A percentile compares a stretch with the other conserved stretches of the same genome.
Evolutionary conservation across 2,329 filamentous ascomycete species (phyloP).

Genomic region (Cryphonectria nitschkei): DNA sequence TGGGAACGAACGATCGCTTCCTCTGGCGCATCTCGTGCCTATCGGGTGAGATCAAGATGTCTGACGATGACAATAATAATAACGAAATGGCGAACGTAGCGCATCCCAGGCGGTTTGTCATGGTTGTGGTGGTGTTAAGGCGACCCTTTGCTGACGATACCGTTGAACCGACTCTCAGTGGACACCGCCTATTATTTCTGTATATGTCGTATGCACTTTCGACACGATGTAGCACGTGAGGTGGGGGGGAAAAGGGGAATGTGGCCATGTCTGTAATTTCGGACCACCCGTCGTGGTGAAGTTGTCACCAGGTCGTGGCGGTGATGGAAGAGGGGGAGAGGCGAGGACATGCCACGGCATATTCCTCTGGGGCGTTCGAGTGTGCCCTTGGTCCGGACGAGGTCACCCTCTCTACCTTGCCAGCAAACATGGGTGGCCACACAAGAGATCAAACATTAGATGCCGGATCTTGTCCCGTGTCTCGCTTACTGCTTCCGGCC

Average conservation of each 20-base stretch:
- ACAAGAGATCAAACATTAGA: constrained; percentile 3
- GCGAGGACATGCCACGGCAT: background rate
- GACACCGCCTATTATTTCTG: background rate
- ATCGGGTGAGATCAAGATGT: background rate
- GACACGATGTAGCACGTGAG: constrained; percentile 9
- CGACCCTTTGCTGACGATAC: background rate
- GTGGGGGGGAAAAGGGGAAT: background rate
- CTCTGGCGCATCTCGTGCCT: background rate
- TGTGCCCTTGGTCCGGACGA: background rate
- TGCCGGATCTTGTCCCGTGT: background rate
- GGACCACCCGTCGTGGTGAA: background rate
- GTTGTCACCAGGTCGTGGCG: background rate
- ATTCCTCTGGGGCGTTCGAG: background rate
- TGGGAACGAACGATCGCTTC: background rate
- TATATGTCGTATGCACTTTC: background rate
- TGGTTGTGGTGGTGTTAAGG: background rate
- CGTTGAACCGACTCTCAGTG: background rate
- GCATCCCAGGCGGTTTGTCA: background rate
- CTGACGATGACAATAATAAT: background rate
- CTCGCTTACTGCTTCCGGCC: constrained; percentile 2
- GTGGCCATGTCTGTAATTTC: background rate
- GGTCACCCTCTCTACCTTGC: background rate
- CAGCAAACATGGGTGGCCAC: background rate
- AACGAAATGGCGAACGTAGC: background rate
- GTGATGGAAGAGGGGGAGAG: background rate